phyloP scores from a whole-genome alignment of 148 eudicot species.

The Chenopodium quinoa region DNA sequence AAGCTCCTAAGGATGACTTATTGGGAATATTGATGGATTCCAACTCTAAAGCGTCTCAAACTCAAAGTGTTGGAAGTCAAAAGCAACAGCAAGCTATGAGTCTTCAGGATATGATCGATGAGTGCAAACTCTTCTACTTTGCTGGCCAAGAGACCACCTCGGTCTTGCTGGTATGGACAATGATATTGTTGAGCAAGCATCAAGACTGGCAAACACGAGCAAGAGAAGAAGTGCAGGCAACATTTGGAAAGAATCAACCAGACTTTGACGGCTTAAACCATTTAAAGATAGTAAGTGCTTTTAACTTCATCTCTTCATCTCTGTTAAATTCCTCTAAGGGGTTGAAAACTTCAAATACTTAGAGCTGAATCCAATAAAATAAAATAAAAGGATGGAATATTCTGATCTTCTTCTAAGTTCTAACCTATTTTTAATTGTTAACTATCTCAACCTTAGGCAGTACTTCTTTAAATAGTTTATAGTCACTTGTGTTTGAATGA shows the following conservation, averaged over 20 bases:
- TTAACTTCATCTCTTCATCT: no score
- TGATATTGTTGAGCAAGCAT: slow-evolving; percentile 38
- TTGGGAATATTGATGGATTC: slow-evolving; percentile 39
- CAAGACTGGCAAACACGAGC: slow-evolving; percentile 40
- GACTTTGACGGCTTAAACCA: slow-evolving; percentile 34
- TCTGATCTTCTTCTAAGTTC: no score
- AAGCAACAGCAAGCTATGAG: slow-evolving; percentile 27
- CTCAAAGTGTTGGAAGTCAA: slow-evolving; percentile 7
- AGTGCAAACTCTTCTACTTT: slow-evolving; percentile 42
- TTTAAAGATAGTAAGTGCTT: slow-evolving; percentile 32
- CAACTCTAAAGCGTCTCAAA: slow-evolving; percentile 18
- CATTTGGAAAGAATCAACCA: slow-evolving; percentile 35
- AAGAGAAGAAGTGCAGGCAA: slow-evolving; percentile 33
- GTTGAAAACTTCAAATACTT: no score
- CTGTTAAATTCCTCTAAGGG: no score
- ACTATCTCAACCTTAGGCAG: no score
- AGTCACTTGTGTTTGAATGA: no score
- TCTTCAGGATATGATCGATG: slow-evolving; percentile 32
- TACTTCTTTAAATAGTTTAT: no score
- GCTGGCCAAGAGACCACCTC: slow-evolving; percentile 49
- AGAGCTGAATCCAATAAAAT: no score
- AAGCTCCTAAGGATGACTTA: slow-evolving; percentile 27
- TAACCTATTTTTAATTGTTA: no score
- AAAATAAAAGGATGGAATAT: no score
- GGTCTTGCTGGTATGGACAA: slow-evolving; percentile 32